phyloP scores from a whole-genome alignment of 2,329 filamentous ascomycete genomes.

The Calonectria pteridis region DNA sequence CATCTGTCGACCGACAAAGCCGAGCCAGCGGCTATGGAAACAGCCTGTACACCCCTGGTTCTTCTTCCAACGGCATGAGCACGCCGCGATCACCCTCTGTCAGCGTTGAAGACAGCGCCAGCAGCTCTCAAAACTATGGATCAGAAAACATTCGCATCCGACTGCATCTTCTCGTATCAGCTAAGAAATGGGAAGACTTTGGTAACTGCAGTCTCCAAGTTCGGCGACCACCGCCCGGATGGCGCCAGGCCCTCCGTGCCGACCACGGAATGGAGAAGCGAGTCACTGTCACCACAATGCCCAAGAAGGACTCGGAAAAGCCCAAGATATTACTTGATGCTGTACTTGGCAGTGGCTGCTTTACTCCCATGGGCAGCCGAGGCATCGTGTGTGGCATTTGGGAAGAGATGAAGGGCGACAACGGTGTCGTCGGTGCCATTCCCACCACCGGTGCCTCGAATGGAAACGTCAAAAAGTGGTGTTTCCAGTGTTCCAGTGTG shows the following conservation, averaged over 20 bases:
- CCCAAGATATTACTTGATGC: conserved; percentile 82
- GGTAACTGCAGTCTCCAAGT: conserved; percentile 88
- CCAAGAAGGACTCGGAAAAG: conserved; percentile 67
- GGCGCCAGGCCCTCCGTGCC: conserved; percentile 69
- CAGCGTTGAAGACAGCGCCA: conserved; percentile 64
- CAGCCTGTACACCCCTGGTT: conserved; percentile 72
- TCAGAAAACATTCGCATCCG: conserved; percentile 81
- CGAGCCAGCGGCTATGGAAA: conserved; percentile 65
- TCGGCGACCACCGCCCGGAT: conserved; percentile 76
- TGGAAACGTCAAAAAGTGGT: conserved; percentile 73
- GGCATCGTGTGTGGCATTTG: conserved; percentile 92
- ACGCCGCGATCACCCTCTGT: conserved; percentile 70
- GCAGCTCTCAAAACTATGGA: conserved; percentile 73
- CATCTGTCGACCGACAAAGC: conserved; percentile 73
- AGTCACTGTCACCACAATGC: conserved; percentile 81
- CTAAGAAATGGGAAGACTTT: conserved; percentile 90
- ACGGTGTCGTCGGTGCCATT: conserved; percentile 66
- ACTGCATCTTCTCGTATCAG: conserved; percentile 82
- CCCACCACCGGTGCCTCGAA: conserved; percentile 64
- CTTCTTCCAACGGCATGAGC: conserved; percentile 62
- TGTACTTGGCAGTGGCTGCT: conserved; percentile 85
- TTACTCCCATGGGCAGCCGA: conserved; percentile 84
- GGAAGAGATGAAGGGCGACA: conserved; percentile 78
- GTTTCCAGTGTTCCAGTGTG: conserved; percentile 69
- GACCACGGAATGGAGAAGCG: conserved; percentile 84